A percentile compares a stretch with the other conserved stretches of the same genome.
phyloP scores from a whole-genome alignment of 2,329 filamentous ascomycete species.

The Pseudogymnoascus sp. region DNA sequence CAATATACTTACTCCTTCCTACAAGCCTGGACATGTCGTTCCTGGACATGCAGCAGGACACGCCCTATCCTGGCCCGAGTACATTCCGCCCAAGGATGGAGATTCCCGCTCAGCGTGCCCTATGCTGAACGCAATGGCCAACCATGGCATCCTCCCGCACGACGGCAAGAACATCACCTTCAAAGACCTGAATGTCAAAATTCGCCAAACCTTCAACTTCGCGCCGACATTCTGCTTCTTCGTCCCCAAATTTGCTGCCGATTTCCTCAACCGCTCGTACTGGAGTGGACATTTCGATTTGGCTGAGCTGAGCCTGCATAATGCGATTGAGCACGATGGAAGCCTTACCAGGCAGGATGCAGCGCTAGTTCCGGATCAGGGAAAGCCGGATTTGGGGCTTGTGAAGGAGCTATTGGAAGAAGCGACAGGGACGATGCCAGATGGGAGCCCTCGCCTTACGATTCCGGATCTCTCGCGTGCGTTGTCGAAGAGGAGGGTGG shows the following conservation, averaged over 20 bases:
- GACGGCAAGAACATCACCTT: constrained; percentile 29
- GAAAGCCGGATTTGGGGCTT: constrained; percentile 30
- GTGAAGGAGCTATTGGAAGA: constrained; percentile 28
- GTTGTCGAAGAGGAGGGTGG: constrained; percentile 24
- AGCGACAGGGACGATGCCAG: constrained; percentile 28
- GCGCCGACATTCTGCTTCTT: constrained; percentile 16
- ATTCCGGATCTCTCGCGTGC: constrained; percentile 29
- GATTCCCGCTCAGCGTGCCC: constrained; percentile 31
- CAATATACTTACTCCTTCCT: constrained; percentile 30
- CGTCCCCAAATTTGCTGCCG: constrained; percentile 18
- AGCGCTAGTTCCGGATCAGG: constrained; percentile 30
- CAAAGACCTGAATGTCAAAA: constrained; percentile 16
- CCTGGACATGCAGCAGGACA: constrained; percentile 29
- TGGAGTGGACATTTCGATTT: constrained; percentile 16
- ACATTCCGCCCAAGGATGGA: constrained; percentile 28
- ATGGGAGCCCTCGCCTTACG: constrained; percentile 27
- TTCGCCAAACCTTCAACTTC: constrained; percentile 17
- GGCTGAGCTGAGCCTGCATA: constrained; percentile 14
- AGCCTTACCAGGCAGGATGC: constrained; percentile 26
- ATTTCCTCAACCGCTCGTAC: constrained; percentile 18
- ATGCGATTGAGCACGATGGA: constrained; percentile 16
- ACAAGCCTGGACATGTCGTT: constrained; percentile 30
- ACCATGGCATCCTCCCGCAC: constrained; percentile 34
- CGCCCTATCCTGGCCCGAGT: constrained; percentile 30
- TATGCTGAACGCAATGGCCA: constrained; percentile 34